These are phyloP conservation scores for Mortierella sp. DNA, from an alignment of 371 early-diverging fungal species.

Conservation along the genomic window DNA sequence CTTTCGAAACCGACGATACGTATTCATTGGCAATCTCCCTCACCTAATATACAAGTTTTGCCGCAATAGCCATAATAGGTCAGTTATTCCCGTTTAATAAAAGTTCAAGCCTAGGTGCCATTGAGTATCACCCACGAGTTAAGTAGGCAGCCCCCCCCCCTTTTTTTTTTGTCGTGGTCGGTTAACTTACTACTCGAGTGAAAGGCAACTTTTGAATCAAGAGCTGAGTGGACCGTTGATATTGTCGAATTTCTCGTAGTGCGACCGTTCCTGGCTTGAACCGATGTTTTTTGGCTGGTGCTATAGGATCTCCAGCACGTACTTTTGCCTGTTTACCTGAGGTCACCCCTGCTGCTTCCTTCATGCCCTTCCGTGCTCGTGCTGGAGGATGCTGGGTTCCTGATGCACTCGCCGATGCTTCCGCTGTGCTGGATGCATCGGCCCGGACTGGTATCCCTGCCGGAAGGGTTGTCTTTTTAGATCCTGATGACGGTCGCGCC, in stretches of 20 bases:
- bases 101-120: too few species aligned
- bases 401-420: conserved; percentile 8
- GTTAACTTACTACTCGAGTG: conserved; percentile 77
- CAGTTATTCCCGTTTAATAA: too few species aligned
- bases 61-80: too few species aligned
- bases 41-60: conserved; percentile 55
- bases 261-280: conserved; percentile 77
- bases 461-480: not conserved
- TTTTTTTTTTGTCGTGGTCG: too few species aligned
- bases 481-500: conserved; percentile 10
- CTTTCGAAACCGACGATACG: conserved; percentile 43
- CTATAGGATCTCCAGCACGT: conserved; percentile 33
- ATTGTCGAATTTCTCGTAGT: conserved; percentile 75
- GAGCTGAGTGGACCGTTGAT: conserved; percentile 77
- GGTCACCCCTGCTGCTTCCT: not conserved
- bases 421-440: conserved; percentile 13
- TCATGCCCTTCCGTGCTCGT: conserved; percentile 4
- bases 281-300: conserved; percentile 44
- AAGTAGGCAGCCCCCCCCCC: too few species aligned
- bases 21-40: conserved; percentile 71
- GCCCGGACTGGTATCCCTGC: conserved; percentile 10
- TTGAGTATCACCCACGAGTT: too few species aligned
- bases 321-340: not conserved
- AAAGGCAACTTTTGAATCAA: conserved; percentile 84
- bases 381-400: conserved; percentile 12